phyloP scores from a whole-genome alignment of 345 rosid species.

The Toxicodendron radicans region DNA sequence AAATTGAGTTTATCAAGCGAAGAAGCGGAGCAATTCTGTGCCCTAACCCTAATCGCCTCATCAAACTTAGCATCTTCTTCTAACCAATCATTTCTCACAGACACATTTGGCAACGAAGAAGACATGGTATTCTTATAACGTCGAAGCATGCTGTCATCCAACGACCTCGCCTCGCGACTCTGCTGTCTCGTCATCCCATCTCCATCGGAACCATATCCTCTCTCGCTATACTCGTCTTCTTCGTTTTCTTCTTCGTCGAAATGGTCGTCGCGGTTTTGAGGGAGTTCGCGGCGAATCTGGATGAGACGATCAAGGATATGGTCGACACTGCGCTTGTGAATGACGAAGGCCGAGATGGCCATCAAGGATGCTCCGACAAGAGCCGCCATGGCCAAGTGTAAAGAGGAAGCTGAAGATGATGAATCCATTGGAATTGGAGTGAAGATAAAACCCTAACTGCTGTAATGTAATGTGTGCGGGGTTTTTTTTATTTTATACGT shows the following conservation, averaged over 20 bases:
- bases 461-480: neutral
- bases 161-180: constrained; percentile 25
- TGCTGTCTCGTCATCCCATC: constrained; percentile 19
- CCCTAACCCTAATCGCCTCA: constrained; percentile 29
- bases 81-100: constrained; percentile 39
- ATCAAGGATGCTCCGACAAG: constrained; percentile 56
- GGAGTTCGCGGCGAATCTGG: constrained; percentile 31
- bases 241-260: constrained; percentile 7
- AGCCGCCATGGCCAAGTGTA: constrained; percentile 59
- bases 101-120: constrained; percentile 44
- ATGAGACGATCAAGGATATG: constrained; percentile 48
- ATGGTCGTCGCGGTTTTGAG: neutral
- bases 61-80: constrained; percentile 41
- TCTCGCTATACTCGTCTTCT: constrained; percentile 14
- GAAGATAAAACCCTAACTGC: constrained; percentile 17
- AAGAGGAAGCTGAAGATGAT: constrained; percentile 16
- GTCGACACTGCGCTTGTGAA: constrained; percentile 58
- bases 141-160: constrained; percentile 28
- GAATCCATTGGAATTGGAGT: constrained; percentile 20
- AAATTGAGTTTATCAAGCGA: constrained; percentile 35
- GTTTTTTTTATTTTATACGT: neutral
- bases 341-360: constrained; percentile 54
- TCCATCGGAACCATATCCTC: constrained; percentile 16
- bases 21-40: constrained; percentile 27
- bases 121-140: constrained; percentile 29